phyloP scores from a whole-genome alignment of 2,329 filamentous ascomycete genomes.

The Ceratocystis ficicola region DNA sequence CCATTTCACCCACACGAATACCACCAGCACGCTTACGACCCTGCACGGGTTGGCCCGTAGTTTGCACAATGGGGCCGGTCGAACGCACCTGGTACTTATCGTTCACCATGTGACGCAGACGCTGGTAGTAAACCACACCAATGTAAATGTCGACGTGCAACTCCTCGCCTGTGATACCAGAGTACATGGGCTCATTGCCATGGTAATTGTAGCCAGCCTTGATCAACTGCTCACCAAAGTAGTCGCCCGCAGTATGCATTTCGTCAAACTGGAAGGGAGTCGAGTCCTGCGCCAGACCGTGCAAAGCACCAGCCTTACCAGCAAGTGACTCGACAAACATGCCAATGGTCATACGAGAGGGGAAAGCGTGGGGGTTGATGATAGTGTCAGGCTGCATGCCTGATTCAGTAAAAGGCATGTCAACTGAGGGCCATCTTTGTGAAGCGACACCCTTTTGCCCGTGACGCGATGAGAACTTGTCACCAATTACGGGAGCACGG shows the following conservation, averaged over 20 bases:
- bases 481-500: slow-evolving; percentile 81
- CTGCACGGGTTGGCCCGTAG: slow-evolving; percentile 94
- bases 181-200: slow-evolving; percentile 98
- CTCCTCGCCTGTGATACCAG: slow-evolving; percentile 88
- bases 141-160: slow-evolving; percentile 92
- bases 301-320: slow-evolving; percentile 84
- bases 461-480: slow-evolving; percentile 98
- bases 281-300: slow-evolving; percentile 89
- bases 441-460: slow-evolving; percentile 96
- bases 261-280: slow-evolving; percentile 94
- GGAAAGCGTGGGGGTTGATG: slow-evolving; percentile 99
- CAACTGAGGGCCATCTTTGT: slow-evolving; percentile 84
- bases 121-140: slow-evolving; percentile 95
- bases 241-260: slow-evolving; percentile 80
- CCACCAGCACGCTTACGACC: slow-evolving; percentile 91
- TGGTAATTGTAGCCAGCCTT: slow-evolving; percentile 96
- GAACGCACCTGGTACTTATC: slow-evolving; percentile 98
- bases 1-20: slow-evolving; percentile 99
- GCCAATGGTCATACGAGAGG: slow-evolving; percentile 98
- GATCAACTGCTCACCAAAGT: slow-evolving; percentile 90
- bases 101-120: slow-evolving; percentile 98
- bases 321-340: slow-evolving; percentile 98
- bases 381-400: slow-evolving; percentile 96
- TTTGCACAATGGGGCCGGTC: slow-evolving; percentile 77
- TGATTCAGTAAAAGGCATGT: slow-evolving; percentile 94